Percentiles rank a stretch among this genome's conserved stretches.
Conservation (phyloP, 495 filamentous ascomycete species). For the Talaromyces ruber region DNA sequence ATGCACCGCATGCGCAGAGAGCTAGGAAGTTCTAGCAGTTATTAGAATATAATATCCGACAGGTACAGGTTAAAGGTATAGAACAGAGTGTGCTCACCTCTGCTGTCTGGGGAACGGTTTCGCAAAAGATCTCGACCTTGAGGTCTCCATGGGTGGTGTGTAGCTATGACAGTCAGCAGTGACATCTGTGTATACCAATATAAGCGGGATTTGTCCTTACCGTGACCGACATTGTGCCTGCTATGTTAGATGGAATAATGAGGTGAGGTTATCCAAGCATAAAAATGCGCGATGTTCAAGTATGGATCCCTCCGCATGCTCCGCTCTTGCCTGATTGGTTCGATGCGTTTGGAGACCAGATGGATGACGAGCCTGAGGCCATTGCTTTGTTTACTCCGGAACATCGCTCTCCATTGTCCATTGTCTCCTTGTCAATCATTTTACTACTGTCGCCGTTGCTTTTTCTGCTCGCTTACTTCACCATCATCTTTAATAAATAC, state of each 20-base stretch:
- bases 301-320: background rate
- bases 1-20: slow-evolving; percentile 83
- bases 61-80: too few relatives aligned
- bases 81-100: slow-evolving; percentile 38
- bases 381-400: background rate
- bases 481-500: background rate
- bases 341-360: background rate
- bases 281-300: background rate
- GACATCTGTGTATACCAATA: background rate
- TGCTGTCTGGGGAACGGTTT: slow-evolving; percentile 83
- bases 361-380: background rate
- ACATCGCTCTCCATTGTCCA: background rate
- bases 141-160: slow-evolving; percentile 86
- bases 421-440: background rate
- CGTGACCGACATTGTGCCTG: slow-evolving; percentile 24
- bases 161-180: slow-evolving; percentile 39
- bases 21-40: slow-evolving; percentile 80
- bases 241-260: background rate
- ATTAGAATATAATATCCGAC: background rate
- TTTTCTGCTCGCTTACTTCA: background rate
- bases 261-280: background rate
- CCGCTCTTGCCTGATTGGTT: background rate
- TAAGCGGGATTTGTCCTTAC: slow-evolving; percentile 10
- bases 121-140: slow-evolving; percentile 95
- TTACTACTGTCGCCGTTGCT: background rate